A percentile compares a stretch with the other conserved stretches of the same genome.
phyloP scores from a whole-genome alignment of 768 basidiomycete species.

The Chalciporus chontae region DNA sequence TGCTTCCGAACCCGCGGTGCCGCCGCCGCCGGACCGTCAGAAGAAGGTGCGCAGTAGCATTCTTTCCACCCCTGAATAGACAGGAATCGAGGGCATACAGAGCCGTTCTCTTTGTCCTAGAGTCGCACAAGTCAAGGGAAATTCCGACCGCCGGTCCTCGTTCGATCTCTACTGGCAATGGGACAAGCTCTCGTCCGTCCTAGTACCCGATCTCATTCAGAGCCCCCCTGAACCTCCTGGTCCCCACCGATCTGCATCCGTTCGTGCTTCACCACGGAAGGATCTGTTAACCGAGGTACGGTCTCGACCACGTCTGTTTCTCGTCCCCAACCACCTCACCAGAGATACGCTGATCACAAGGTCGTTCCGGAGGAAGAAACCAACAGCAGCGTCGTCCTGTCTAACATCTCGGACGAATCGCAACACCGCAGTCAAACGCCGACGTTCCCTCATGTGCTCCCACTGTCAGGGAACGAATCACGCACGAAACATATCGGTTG shows the following conservation, averaged over 20 bases:
- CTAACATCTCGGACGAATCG: not conserved
- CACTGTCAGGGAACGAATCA: not conserved
- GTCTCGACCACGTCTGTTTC: not conserved
- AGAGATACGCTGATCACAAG: not conserved
- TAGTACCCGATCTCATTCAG: not conserved
- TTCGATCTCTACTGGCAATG: slow-evolving; percentile 39
- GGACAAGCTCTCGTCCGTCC: slow-evolving; percentile 26
- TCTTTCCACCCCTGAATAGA: not conserved
- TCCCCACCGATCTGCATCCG: too few relatives aligned
- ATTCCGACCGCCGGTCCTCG: slow-evolving; percentile 29
- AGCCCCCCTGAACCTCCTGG: not conserved
- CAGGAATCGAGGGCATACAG: slow-evolving; percentile 4
- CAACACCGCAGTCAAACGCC: not conserved
- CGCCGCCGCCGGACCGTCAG: slow-evolving; percentile 33
- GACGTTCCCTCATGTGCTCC: not conserved
- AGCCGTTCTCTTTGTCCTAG: slow-evolving; percentile 35
- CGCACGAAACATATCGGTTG: not conserved
- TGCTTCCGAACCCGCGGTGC: slow-evolving; percentile 28
- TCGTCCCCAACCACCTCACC: not conserved
- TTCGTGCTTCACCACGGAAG: too few relatives aligned
- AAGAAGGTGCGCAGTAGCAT: slow-evolving; percentile 23
- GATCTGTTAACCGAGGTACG: slow-evolving; percentile 6
- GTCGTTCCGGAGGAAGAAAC: too few relatives aligned
- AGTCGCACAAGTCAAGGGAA: slow-evolving; percentile 39
- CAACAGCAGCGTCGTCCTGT: not conserved